phyloP scores from a whole-genome alignment of 768 basidiomycete genomes.

The Epithele typhae region DNA sequence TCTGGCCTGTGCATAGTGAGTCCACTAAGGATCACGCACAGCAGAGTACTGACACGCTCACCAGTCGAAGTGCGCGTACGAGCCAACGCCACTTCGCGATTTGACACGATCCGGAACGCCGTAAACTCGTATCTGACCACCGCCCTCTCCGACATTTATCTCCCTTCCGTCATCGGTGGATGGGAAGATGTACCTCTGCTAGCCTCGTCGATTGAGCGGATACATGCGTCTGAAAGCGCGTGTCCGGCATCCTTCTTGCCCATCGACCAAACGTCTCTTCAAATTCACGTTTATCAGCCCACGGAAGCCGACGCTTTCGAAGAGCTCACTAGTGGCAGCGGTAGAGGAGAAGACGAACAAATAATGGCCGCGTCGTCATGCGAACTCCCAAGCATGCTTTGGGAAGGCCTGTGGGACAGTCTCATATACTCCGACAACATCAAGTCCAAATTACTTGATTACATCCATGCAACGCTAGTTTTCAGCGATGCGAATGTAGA shows the following conservation, averaged over 20 bases:
- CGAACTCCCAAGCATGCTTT: conserved; percentile 75
- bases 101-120: conserved; percentile 67
- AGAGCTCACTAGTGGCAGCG: conserved; percentile 59
- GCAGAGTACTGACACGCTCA: not conserved
- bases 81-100: conserved; percentile 61
- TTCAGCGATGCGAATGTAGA: conserved; percentile 87
- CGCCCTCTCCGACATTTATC: conserved; percentile 61
- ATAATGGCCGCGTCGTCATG: conserved; percentile 88
- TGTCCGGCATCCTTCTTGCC: conserved; percentile 47
- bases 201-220: conserved; percentile 68
- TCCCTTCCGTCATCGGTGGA: conserved; percentile 69
- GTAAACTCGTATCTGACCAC: conserved; percentile 51
- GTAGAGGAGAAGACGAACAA: conserved; percentile 57
- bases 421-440: conserved; percentile 82
- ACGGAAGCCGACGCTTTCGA: conserved; percentile 62
- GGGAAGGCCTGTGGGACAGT: conserved; percentile 93
- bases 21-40: not conserved
- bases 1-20: conserved; percentile 69
- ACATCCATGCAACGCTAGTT: conserved; percentile 91
- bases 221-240: conserved; percentile 67
- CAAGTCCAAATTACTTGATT: conserved; percentile 85
- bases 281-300: conserved; percentile 88
- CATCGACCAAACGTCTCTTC: conserved; percentile 56
- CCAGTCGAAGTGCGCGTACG: conserved; percentile 83
- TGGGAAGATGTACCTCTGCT: conserved; percentile 79